Percentiles rank a stretch among this genome's conserved stretches.
These are phyloP conservation scores for Chlorella sp. DNA, from an alignment of 139 green algal species.

Conservation along the genomic window DNA sequence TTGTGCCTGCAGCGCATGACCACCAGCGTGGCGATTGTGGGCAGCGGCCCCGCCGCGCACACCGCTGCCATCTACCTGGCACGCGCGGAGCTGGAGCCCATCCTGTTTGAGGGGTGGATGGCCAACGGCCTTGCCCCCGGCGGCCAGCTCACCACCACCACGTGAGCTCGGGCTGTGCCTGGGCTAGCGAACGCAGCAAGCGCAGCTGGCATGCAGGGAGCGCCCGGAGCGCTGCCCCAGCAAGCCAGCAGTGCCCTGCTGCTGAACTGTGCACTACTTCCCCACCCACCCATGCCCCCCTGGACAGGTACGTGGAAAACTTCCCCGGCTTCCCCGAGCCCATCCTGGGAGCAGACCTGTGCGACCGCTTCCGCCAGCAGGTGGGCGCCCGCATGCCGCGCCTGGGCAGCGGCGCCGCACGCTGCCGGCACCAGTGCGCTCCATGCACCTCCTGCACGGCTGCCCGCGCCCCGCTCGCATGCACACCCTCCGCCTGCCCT, in stretches of 20 bases:
- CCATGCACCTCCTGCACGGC: neutral
- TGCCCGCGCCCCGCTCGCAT: neutral
- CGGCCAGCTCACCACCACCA: constrained; percentile 83
- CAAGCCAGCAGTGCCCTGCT: neutral
- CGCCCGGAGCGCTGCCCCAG: no score
- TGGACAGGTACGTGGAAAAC: constrained; percentile 69
- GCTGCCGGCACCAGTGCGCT: no score
- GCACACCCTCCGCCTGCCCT: neutral
- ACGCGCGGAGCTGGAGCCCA: constrained; percentile 68
- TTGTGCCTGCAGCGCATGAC: neutral
- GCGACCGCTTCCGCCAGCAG: constrained; percentile 41
- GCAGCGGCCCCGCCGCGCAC: constrained; percentile 75
- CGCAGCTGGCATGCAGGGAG: no score
- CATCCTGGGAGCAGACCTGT: constrained; percentile 70
- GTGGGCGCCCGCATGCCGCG: neutral
- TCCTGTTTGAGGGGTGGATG: constrained; percentile 76
- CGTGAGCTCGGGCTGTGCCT: constrained; percentile 8
- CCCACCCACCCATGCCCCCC: neutral
- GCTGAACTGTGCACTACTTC: neutral
- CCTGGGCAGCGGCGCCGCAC: no score
- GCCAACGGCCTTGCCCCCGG: constrained; percentile 74
- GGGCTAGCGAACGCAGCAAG: no score
- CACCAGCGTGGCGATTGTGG: constrained; percentile 69
- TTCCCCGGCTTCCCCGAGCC: constrained; percentile 79
- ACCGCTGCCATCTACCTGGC: constrained; percentile 80